phyloP scores from a whole-genome alignment of 768 basidiomycete genomes.

The Mycena vulgaris region DNA sequence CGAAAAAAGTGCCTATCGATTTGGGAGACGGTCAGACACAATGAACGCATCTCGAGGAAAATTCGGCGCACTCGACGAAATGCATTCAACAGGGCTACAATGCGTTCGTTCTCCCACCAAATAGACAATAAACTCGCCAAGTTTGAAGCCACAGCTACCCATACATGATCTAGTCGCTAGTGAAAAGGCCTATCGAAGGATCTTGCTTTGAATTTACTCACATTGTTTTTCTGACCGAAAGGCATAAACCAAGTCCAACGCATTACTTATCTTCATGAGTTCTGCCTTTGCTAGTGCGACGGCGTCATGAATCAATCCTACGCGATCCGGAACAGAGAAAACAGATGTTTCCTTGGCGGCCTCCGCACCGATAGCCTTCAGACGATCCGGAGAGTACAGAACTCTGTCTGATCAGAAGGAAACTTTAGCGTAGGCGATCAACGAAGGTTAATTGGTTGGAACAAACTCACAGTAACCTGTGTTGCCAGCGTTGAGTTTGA shows the following conservation, averaged over 20 bases:
- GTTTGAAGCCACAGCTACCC: slow-evolving; percentile 65
- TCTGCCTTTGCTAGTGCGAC: slow-evolving; percentile 78
- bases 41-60: neutral
- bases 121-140: slow-evolving; percentile 62
- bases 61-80: slow-evolving; percentile 55
- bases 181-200: slow-evolving; percentile 1
- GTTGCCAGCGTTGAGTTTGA: slow-evolving; percentile 83
- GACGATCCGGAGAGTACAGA: slow-evolving; percentile 72
- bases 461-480: slow-evolving; percentile 58
- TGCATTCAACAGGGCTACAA: slow-evolving; percentile 57
- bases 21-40: neutral
- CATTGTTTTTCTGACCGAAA: slow-evolving; percentile 73
- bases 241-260: slow-evolving; percentile 68
- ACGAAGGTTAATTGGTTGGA: neutral
- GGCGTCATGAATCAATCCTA: slow-evolving; percentile 79
- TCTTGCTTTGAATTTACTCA: slow-evolving; percentile 44
- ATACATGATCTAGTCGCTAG: slow-evolving; percentile 66
- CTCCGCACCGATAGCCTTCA: slow-evolving; percentile 72
- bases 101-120: slow-evolving; percentile 76
- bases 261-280: slow-evolving; percentile 69
- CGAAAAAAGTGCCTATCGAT: slow-evolving; percentile 57
- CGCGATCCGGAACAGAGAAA: slow-evolving; percentile 77
- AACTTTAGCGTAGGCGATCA: slow-evolving; percentile 26
- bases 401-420: slow-evolving; percentile 66
- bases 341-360: slow-evolving; percentile 63